Percentiles rank a stretch among this genome's conserved stretches.
phyloP scores from a whole-genome alignment of 768 basidiomycete species.

The Vishniacozyma victoriae region DNA sequence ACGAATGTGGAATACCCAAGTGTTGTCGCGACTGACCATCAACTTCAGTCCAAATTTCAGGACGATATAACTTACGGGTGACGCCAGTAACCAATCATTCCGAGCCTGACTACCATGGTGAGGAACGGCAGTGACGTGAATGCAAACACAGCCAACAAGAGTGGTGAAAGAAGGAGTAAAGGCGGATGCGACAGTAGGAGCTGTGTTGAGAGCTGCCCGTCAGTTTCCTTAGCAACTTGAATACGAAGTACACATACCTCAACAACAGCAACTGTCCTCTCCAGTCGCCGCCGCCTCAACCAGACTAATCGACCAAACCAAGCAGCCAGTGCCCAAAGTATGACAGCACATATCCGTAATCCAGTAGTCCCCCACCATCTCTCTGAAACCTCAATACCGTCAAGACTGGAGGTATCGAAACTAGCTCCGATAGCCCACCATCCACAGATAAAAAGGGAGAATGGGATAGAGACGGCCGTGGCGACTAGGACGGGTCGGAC shows the following conservation, averaged over 20 bases:
- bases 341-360: conserved; percentile 68
- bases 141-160: conserved; percentile 42
- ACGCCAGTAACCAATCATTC: conserved; percentile 47
- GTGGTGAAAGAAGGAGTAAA: conserved; percentile 43
- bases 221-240: not conserved
- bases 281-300: conserved; percentile 59
- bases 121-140: conserved; percentile 42
- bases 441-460: conserved; percentile 39
- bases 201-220: conserved; percentile 37
- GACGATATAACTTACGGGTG: conserved; percentile 33
- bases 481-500: conserved; percentile 73
- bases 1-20: conserved; percentile 54
- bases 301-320: conserved; percentile 58
- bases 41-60: not conserved
- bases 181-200: conserved; percentile 45
- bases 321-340: conserved; percentile 65
- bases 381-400: conserved; percentile 25
- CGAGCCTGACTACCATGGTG: conserved; percentile 41
- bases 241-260: conserved; percentile 34
- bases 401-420: conserved; percentile 33
- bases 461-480: conserved; percentile 42
- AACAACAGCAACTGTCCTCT: conserved; percentile 48
- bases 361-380: conserved; percentile 49
- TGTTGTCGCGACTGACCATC: conserved; percentile 31
- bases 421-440: conserved; percentile 44